phyloP scores from a whole-genome alignment of 305 asterid species.

The Rubia balearica region DNA sequence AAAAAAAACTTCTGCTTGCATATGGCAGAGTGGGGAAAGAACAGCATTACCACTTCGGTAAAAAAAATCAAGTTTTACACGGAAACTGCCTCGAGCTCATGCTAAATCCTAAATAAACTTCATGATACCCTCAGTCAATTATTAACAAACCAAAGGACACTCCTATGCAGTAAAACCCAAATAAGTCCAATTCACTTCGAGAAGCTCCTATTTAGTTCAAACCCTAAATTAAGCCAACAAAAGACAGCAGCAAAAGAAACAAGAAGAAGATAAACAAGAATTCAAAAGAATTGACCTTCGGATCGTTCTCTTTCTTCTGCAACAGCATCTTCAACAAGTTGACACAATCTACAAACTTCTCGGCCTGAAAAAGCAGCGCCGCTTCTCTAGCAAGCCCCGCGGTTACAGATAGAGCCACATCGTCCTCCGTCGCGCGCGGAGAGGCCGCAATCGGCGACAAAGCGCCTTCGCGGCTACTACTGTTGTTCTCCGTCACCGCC shows the following conservation, averaged over 20 bases:
- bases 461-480: conserved; percentile 22
- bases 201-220: conserved; percentile 3
- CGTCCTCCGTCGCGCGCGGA: conserved; percentile 40
- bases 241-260: neutral
- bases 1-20: neutral
- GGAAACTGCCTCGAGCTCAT: neutral
- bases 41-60: neutral
- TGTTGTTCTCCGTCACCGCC: conserved; percentile 14
- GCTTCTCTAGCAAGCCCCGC: conserved; percentile 87
- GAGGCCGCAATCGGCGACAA: conserved; percentile 29
- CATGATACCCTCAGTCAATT: neutral
- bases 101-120: neutral
- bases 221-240: neutral
- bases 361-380: conserved; percentile 63
- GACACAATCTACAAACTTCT: conserved; percentile 57
- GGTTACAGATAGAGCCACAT: conserved; percentile 46
- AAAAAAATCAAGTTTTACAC: neutral
- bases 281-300: conserved; percentile 42
- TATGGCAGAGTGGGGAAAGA: neutral
- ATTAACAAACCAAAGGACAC: neutral
- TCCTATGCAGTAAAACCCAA: neutral
- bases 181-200: neutral
- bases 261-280: neutral
- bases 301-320: conserved; percentile 63
- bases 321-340: conserved; percentile 54